phyloP scores from a whole-genome alignment of 805 yeast species.

The Ogataea ramenticola region DNA sequence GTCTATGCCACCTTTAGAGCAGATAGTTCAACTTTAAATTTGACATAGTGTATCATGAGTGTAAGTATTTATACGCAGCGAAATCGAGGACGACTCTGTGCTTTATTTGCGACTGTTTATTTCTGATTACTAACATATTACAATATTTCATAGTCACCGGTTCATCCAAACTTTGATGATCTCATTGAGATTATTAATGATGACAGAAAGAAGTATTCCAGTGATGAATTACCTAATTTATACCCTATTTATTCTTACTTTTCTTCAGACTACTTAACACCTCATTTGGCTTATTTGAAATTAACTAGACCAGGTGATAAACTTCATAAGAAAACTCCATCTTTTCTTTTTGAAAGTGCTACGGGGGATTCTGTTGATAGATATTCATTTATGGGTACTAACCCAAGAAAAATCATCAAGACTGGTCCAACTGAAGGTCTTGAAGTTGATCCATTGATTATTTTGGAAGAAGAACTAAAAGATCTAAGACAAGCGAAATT shows the following conservation, averaged over 20 bases:
- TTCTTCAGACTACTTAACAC: slow-evolving; percentile 73
- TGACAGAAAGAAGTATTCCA: slow-evolving; percentile 22
- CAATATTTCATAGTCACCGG: slow-evolving; percentile 11
- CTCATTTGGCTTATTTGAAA: slow-evolving; percentile 85
- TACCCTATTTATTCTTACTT: slow-evolving; percentile 76
- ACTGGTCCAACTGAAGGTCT: slow-evolving; percentile 67
- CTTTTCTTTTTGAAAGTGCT: slow-evolving; percentile 86
- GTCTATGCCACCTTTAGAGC: no score
- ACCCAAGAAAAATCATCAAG: slow-evolving; percentile 72
- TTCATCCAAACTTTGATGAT: slow-evolving; percentile 48
- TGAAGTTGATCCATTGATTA: slow-evolving; percentile 72
- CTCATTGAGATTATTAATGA: slow-evolving; percentile 32
- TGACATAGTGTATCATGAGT: no score
- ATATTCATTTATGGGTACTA: slow-evolving; percentile 84
- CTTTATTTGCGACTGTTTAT: no score
- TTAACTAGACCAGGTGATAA: slow-evolving; percentile 60
- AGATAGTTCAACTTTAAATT: no score
- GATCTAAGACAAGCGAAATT: slow-evolving; percentile 61
- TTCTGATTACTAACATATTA: no score
- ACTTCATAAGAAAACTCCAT: slow-evolving; percentile 44
- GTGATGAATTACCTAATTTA: slow-evolving; percentile 45
- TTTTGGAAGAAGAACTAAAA: slow-evolving; percentile 69
- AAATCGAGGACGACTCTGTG: no score
- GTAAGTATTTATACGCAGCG: not conserved
- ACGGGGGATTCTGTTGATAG: slow-evolving; percentile 87